phyloP scores from a whole-genome alignment of 2,329 filamentous ascomycete species.

The Colletotrichum incanum region DNA sequence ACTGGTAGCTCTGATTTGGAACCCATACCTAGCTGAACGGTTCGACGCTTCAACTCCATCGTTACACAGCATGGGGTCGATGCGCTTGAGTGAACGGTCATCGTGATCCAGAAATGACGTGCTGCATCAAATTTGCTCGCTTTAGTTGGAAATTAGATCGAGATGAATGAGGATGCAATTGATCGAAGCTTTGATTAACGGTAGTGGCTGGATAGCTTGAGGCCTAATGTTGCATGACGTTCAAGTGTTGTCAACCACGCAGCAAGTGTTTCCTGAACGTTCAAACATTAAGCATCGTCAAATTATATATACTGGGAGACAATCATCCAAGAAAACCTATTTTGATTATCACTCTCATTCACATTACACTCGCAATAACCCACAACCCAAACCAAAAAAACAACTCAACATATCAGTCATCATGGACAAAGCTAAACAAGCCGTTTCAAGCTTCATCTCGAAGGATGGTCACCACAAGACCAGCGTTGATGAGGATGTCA shows the following conservation, averaged over 20 bases:
- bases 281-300: background rate
- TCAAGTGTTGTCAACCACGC: background rate
- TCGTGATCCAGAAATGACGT: constrained; percentile 33
- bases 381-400: background rate
- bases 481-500: constrained; percentile 77
- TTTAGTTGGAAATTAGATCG: background rate
- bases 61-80: background rate
- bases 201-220: background rate
- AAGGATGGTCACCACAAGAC: constrained; percentile 78
- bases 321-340: background rate
- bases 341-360: background rate
- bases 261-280: background rate
- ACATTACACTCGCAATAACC: background rate
- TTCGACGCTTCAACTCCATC: background rate
- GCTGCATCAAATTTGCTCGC: constrained; percentile 8
- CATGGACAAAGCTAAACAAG: constrained; percentile 78
- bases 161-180: background rate
- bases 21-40: background rate
- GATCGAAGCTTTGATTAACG: background rate
- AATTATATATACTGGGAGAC: constrained; percentile 2
- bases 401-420: constrained; percentile 43
- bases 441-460: constrained; percentile 73
- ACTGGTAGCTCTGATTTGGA: background rate
- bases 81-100: background rate
- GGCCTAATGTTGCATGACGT: constrained; percentile 11